These are phyloP conservation scores for Sisymbrium altissimum DNA, from an alignment of 345 rosid genomes.

Conservation along the genomic window DNA sequence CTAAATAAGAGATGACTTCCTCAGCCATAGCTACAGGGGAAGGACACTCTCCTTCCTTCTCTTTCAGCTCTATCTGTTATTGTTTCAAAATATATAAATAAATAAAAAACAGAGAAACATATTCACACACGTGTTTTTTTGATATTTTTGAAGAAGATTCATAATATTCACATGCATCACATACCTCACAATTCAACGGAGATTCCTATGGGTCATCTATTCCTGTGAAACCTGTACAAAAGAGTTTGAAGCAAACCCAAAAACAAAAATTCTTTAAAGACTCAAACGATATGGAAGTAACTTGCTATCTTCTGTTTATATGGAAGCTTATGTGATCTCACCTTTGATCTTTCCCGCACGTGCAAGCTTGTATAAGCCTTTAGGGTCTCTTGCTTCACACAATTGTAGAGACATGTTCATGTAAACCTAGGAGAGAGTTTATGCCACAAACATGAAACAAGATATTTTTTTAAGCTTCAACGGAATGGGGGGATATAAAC, in stretches of 20 bases:
- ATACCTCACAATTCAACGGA: slow-evolving; percentile 81
- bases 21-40: slow-evolving; percentile 69
- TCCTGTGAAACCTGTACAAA: slow-evolving; percentile 78
- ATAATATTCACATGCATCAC: neutral
- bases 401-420: slow-evolving; percentile 81
- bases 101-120: neutral
- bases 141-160: neutral
- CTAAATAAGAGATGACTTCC: slow-evolving; percentile 64
- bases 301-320: neutral
- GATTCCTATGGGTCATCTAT: slow-evolving; percentile 94
- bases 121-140: neutral
- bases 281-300: neutral
- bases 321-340: slow-evolving; percentile 27
- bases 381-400: slow-evolving; percentile 86
- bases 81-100: neutral
- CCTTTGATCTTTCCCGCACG: slow-evolving; percentile 94
- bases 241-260: neutral
- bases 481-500: neutral
- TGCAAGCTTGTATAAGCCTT: slow-evolving; percentile 91
- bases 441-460: slow-evolving; percentile 38
- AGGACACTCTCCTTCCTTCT: slow-evolving; percentile 68
- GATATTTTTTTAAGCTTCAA: neutral
- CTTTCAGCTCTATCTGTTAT: slow-evolving; percentile 62
- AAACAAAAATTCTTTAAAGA: neutral
- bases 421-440: slow-evolving; percentile 53